Conservation (phyloP, 2,329 filamentous ascomycete species). For the Myriosclerotinia duriaeana region DNA sequence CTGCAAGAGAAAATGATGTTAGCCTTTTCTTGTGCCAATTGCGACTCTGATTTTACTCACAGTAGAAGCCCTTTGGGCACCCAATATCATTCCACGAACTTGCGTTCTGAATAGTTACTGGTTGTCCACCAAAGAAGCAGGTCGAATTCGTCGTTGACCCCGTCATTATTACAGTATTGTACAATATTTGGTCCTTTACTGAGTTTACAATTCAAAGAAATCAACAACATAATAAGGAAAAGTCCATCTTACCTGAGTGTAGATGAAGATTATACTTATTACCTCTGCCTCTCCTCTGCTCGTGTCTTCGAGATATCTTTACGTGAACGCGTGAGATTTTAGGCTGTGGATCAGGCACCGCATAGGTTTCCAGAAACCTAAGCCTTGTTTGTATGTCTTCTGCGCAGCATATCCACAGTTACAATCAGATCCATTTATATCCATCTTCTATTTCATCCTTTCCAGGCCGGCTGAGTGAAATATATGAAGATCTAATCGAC, state of each 20-base stretch:
- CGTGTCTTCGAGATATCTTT: constrained; percentile 3
- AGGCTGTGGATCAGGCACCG: constrained; percentile 5
- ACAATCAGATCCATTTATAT: constrained; percentile 1
- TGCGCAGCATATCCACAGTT: constrained; percentile 11
- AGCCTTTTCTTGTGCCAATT: not conserved
- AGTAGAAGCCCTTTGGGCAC: constrained; percentile 17
- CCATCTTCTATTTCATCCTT: not conserved
- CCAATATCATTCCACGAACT: constrained; percentile 19
- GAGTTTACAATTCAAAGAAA: not conserved
- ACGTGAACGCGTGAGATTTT: constrained; percentile 17
- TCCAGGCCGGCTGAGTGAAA: not conserved
- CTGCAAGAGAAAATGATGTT: constrained; percentile 2
- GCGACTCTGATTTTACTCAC: not conserved
- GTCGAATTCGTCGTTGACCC: constrained; percentile 17
- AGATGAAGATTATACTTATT: not conserved
- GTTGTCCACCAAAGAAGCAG: constrained; percentile 14
- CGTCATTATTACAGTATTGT: not conserved
- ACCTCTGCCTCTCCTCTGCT: not conserved
- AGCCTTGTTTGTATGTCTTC: constrained; percentile 10
- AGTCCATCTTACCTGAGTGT: not conserved
- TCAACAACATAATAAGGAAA: not conserved
- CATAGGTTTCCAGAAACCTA: not conserved
- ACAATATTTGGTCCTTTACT: not conserved
- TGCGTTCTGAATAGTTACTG: constrained; percentile 17
- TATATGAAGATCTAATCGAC: not conserved